Conservation (phyloP, 1,284 basidiomycete genomes). For the Golubevia pallescens region DNA sequence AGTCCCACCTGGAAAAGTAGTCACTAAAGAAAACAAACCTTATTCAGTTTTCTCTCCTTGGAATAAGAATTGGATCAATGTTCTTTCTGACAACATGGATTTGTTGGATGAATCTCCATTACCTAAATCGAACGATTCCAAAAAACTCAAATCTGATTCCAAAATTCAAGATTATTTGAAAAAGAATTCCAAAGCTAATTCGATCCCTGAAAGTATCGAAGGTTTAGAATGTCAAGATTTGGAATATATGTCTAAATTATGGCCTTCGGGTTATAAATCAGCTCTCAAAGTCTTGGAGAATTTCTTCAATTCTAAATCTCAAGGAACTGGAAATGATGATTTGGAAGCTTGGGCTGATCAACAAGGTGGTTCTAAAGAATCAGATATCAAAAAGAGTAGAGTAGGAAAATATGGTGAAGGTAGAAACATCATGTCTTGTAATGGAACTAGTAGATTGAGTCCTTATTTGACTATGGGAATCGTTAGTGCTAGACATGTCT, state of each 20-base stretch:
- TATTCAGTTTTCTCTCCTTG: conserved; percentile 51
- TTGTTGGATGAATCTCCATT: conserved; percentile 40
- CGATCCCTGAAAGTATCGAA: conserved; percentile 23
- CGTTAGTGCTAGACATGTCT: conserved; percentile 39
- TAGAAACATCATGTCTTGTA: conserved; percentile 42
- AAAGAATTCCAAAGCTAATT: conserved; percentile 18
- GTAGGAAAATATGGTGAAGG: conserved; percentile 38
- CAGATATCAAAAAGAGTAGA: conserved; percentile 35
- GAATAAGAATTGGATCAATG: conserved; percentile 40
- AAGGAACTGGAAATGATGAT: neutral
- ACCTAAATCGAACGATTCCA: conserved; percentile 32
- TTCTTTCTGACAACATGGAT: conserved; percentile 33
- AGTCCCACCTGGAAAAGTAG: conserved; percentile 37
- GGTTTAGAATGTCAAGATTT: conserved; percentile 48
- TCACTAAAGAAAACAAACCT: conserved; percentile 38
- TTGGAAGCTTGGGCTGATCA: neutral
- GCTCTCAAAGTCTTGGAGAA: conserved; percentile 40
- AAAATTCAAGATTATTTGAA: conserved; percentile 6
- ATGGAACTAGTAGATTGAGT: conserved; percentile 43
- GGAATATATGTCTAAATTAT: conserved; percentile 51
- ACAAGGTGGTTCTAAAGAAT: conserved; percentile 1
- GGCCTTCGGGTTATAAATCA: conserved; percentile 38
- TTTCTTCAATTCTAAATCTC: conserved; percentile 38
- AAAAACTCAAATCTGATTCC: conserved; percentile 4
- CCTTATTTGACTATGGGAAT: conserved; percentile 49